Percentiles rank a stretch among this genome's conserved stretches.
Conservation (phyloP, 2,329 filamentous ascomycete species). For the Colletotrichum eleusines region DNA sequence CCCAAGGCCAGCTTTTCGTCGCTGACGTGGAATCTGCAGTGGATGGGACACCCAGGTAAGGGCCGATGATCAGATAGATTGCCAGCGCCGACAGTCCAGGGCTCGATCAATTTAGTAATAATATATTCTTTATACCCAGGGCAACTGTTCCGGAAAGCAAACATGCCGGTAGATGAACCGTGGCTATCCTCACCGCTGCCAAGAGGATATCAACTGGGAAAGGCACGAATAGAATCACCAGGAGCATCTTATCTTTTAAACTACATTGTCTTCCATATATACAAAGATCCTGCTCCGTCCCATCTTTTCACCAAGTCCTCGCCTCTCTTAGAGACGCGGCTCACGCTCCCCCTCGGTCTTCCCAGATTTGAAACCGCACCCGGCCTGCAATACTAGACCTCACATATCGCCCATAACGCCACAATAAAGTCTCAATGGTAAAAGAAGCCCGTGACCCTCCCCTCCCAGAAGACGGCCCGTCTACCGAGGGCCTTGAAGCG, state of each 20-base stretch:
- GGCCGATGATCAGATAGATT: slow-evolving; percentile 34
- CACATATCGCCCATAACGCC: slow-evolving; percentile 27
- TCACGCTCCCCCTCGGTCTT: slow-evolving; percentile 12
- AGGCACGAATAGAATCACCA: slow-evolving; percentile 3
- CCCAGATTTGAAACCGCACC: slow-evolving; percentile 26
- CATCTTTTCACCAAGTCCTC: background rate
- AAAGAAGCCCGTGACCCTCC: background rate
- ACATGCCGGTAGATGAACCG: background rate
- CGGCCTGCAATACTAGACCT: slow-evolving; percentile 16
- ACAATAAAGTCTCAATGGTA: slow-evolving; percentile 20
- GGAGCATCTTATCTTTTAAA: slow-evolving; percentile 13
- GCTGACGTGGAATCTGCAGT: background rate
- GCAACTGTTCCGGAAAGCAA: background rate
- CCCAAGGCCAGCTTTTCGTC: background rate
- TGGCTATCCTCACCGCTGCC: background rate
- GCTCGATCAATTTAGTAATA: background rate
- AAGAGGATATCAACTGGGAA: background rate
- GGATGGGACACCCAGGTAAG: background rate
- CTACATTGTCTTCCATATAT: slow-evolving; percentile 10
- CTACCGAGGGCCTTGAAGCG: slow-evolving; percentile 1
- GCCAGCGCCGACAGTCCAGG: background rate
- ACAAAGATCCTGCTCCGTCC: background rate
- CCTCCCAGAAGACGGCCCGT: background rate
- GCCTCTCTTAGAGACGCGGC: background rate
- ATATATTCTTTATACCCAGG: background rate